phyloP scores from a whole-genome alignment of 345 rosid species.

The Physaria fendleri region DNA sequence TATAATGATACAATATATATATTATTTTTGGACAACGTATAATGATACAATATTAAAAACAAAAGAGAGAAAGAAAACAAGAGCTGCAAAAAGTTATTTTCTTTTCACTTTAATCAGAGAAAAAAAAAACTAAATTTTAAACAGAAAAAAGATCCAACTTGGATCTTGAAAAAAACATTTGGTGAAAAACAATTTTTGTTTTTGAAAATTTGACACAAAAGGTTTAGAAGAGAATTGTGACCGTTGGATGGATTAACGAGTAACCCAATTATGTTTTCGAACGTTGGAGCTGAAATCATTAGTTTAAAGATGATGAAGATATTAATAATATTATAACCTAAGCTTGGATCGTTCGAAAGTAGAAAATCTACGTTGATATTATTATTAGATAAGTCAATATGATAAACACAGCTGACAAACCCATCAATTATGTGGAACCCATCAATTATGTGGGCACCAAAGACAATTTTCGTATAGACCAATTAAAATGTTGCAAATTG shows the following conservation, averaged over 20 bases:
- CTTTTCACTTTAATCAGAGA: no score
- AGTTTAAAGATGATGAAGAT: no score
- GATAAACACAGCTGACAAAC: slow-evolving; percentile 25
- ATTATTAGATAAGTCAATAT: no score
- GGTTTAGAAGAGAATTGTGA: slow-evolving; percentile 45
- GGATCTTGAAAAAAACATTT: slow-evolving; percentile 31
- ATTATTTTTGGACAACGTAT: no score
- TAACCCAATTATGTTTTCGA: slow-evolving; percentile 31
- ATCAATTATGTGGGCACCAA: slow-evolving; percentile 22
- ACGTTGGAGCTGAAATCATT: slow-evolving; percentile 69
- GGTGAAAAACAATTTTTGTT: slow-evolving; percentile 18
- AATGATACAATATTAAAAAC: no score
- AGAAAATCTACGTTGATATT: no score
- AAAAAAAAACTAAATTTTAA: no score
- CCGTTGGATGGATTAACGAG: slow-evolving; percentile 56
- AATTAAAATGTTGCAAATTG: not conserved
- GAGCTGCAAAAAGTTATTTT: no score
- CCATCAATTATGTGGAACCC: slow-evolving; percentile 17
- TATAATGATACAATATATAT: no score
- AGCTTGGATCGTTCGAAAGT: no score
- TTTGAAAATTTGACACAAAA: slow-evolving; percentile 15
- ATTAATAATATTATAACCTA: no score
- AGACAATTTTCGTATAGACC: slow-evolving; percentile 8
- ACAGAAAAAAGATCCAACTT: slow-evolving; percentile 19
- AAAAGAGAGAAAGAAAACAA: no score